Evolutionary conservation across 176 grass and related monocot genomes (phyloP), one percentile per base, ranked within the genome.

Genomic region (Triticum monococcum): DNA sequence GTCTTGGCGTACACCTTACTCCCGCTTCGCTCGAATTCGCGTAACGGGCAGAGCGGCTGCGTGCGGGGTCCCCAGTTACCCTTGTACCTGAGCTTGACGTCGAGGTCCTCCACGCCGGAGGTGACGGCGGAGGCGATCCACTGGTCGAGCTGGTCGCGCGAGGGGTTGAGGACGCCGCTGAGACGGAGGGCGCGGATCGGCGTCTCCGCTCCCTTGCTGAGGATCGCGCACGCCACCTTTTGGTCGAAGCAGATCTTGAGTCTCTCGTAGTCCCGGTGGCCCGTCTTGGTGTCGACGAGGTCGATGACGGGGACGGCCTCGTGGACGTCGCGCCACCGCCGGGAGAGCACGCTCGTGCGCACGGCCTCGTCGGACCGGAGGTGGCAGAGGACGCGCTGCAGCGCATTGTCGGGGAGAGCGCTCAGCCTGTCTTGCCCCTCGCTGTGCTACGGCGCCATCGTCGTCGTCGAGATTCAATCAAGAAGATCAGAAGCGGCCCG

Each of bases 201-300:
- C 77, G 33, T 63, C n/a, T 22, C 17, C 33, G 24, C 8, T 9
- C 40, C 32, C 57, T 18, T 40, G 36, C n/a, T 0, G 78, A 81
- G 32, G 4, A 81, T 18, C 8, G 63, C 54, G 63, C 62, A 22
- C 5, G 60, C 41, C 13, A 81, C 33, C 79, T 81, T 24, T 9
- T 81, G 32, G 33, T 79, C 77, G 33, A 79, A 79, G 77, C 77
- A 79, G 77, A 38, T 6, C 48, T 77, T 35, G 66, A 68, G 66
- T 14, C 31, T 17, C 7, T 0, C 1, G 66, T 1, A 1, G 31
- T 4, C 1, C 66, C 66, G 59, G 7, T 18, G 31, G 66, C 45
- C 45, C 13, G 6, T n/a, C 40, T 26, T 74, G 37, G 20, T 25
- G 71, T 74, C 60, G 79, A 66, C 62, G 24, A 66, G 37, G 38